Evolutionary conservation across 768 basidiomycete species (phyloP), one percentile per base, ranked within the genome.

Genomic region (Candolleomyces eurysporus): DNA sequence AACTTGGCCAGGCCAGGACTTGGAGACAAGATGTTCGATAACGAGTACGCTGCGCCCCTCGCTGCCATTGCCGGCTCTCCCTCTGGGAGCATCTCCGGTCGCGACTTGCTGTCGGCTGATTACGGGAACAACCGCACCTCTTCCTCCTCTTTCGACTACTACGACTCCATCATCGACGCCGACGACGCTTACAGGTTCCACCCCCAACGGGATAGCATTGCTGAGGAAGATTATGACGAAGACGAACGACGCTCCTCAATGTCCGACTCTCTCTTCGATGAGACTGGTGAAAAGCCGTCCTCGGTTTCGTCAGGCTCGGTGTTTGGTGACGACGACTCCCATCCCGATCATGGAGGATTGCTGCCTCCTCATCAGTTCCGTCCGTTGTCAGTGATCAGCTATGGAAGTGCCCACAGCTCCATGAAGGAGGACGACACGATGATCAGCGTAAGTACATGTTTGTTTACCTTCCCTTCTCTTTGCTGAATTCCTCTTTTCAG

Each of bases 11-110:
- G 91, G 10, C 92, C 92, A 2, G 90, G 87, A 3, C 70, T 93
- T 4, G 91, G 92, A 0, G 92, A 94, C 72, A 94, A 92, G 81
- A 94, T 94, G 92, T 90, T 94, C 63, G 86, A 89, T 42, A 85
- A 65, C 7, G 84, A 84, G 40, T 80, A 78, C 51, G 82, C 79
- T 1, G 78, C 82, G 61, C 83, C 88, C 0, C 77, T 92, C 30
- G 69, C 79, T 0, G 76, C 89, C 0, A 90, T 92, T 62, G 82
- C 87, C 0, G 88, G 83, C 0, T 91, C 90, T 0, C 89, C 90
- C 1, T 69, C 81, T 0, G 81, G 80, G 50, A 82, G 82, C 57
- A 67, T 71, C 13, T 60, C 67, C 13, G 66, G 65, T 31, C 45
- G 59, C 32, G 69, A 70, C 7, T 67, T 60, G 42, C 36, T 46